These are phyloP conservation scores for Apophysomyces trapeziformis DNA, from an alignment of 371 early-diverging fungal genomes.

Conservation along the genomic window DNA sequence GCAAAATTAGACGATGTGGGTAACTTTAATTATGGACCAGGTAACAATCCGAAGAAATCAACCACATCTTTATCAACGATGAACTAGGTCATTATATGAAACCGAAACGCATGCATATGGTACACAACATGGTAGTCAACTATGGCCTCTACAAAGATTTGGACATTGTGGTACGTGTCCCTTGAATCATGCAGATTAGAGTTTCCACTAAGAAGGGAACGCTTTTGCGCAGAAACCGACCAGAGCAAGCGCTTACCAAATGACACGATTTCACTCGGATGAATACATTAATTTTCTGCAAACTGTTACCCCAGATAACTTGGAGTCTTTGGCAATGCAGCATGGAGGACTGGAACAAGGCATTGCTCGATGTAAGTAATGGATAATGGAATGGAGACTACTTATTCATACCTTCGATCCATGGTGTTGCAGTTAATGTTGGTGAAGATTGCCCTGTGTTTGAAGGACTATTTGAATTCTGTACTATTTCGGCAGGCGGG, in stretches of 20 bases:
- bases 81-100: constrained; percentile 96
- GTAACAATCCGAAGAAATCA: constrained; percentile 29
- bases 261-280: constrained; percentile 99
- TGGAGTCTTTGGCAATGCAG: constrained; percentile 80
- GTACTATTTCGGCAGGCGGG: constrained; percentile 92
- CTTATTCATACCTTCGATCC: not conserved
- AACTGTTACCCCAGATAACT: constrained; percentile 93
- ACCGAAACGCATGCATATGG: constrained; percentile 98
- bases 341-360: constrained; percentile 65
- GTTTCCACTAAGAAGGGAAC: constrained; percentile 3
- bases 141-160: constrained; percentile 97
- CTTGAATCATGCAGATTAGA: constrained; percentile 14
- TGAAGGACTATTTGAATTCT: constrained; percentile 97
- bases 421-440: constrained; percentile 69
- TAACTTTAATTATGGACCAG: constrained; percentile 88
- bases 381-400: not conserved
- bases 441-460: constrained; percentile 99
- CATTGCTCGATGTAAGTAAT: constrained; percentile 72
- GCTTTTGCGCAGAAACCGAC: constrained; percentile 66
- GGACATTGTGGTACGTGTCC: constrained; percentile 75
- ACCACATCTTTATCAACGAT: constrained; percentile 8
- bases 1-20: constrained; percentile 75
- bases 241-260: constrained; percentile 91
- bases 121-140: constrained; percentile 95
- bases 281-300: constrained; percentile 99